Conservation (phyloP, 805 yeast species). For the Lipomyces yamanashiensis region DNA sequence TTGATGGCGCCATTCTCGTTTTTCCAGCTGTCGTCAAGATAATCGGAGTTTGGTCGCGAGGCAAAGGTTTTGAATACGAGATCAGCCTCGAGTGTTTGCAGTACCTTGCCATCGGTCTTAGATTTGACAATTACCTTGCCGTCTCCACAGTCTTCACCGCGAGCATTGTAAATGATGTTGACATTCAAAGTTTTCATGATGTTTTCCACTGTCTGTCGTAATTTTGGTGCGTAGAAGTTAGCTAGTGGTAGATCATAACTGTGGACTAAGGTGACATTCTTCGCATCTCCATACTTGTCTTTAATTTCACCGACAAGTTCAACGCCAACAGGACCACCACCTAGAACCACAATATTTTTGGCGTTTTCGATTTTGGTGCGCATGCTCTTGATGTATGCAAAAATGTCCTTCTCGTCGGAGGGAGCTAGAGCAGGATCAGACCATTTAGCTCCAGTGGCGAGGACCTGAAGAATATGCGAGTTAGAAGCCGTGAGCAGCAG, state of each 20-base stretch:
- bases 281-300: slow-evolving; percentile 43
- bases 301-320: slow-evolving; percentile 57
- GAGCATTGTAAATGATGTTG: slow-evolving; percentile 21
- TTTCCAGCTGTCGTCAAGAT: slow-evolving; percentile 13
- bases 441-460: slow-evolving; percentile 23
- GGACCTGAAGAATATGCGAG: slow-evolving; percentile 2
- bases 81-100: slow-evolving; percentile 13
- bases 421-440: slow-evolving; percentile 11
- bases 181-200: slow-evolving; percentile 35
- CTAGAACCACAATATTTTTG: slow-evolving; percentile 51
- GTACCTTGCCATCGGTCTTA: not conserved
- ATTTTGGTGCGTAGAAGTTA: slow-evolving; percentile 5
- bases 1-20: slow-evolving; percentile 6
- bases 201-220: slow-evolving; percentile 21
- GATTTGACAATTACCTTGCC: slow-evolving; percentile 10
- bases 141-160: slow-evolving; percentile 13
- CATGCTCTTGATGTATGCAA: slow-evolving; percentile 4
- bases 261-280: slow-evolving; percentile 44
- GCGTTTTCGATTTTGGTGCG: slow-evolving; percentile 45
- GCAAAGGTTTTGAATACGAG: slow-evolving; percentile 9
- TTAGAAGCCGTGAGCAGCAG: too few relatives aligned
- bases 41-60: slow-evolving; percentile 8
- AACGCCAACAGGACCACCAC: slow-evolving; percentile 59
- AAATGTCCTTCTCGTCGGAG: not conserved
- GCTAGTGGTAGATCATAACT: slow-evolving; percentile 29